Evolutionary conservation across 208 protist species (phyloP), one percentile per base, ranked within the genome.

Genomic region (Novymonas esmeraldas): DNA sequence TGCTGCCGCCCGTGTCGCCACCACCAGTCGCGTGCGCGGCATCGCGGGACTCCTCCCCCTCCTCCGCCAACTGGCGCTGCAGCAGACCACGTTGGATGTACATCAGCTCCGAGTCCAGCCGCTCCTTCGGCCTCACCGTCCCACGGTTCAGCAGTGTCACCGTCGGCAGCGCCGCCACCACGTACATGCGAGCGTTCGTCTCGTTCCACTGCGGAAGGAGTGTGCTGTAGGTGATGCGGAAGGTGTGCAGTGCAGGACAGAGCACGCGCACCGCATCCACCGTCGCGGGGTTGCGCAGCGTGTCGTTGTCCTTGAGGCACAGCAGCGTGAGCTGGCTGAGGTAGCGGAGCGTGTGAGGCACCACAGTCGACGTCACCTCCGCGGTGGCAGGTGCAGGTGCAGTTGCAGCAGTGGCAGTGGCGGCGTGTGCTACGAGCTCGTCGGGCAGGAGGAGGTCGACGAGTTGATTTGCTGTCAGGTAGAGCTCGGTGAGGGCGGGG

Each of bases 21-120:
- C n/a, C n/a, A n/a, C n/a, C n/a, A n/a, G n/a, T n/a, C n/a, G n/a
- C n/a, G n/a, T n/a, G n/a, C n/a, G n/a, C n/a, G n/a, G n/a, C n/a
- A n/a, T n/a, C n/a, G n/a, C n/a, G n/a, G n/a, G n/a, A n/a, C n/a
- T n/a, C n/a, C n/a, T 38, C 76, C 31, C 31, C 33, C 22, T 61
- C 16, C 52, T 78, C 6, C 41, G 68, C 28, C 38, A 16, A 29
- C 63, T 77, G 59, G 24, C 73, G 79, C 59, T 77, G 57, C 31
- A 82, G 84, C 18, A 94, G 50, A 2, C 91, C 91, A 48, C 91
- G 85, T 56, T 96, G 91, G 1, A 96, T 63, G 70, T 96, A 96
- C 66, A 94, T 89, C 26, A 96, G 55, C 65, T 96, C 88, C 52
- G 88, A 91, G 64, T 94, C 91, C 0, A 89, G 61, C 10, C 88